phyloP scores from a whole-genome alignment of 1,284 basidiomycete species.

The Afroboletus lepidellus region DNA sequence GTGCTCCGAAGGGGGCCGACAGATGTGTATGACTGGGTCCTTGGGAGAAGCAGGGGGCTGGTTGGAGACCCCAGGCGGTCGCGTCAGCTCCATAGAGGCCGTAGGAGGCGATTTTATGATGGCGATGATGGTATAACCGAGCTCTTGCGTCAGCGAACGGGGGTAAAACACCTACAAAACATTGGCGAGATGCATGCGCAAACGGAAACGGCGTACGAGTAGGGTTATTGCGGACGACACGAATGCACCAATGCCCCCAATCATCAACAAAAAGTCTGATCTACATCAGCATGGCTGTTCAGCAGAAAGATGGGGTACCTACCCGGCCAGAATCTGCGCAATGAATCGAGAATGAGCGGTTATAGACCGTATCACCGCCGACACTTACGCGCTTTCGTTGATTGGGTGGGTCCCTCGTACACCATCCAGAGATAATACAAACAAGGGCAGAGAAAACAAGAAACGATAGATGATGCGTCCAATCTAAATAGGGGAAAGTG shows the following conservation, averaged over 20 bases:
- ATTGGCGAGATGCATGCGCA: background rate
- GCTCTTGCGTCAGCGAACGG: conserved; percentile 61
- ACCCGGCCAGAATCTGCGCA: conserved; percentile 49
- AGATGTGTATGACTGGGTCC: conserved; percentile 14
- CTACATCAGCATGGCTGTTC: background rate
- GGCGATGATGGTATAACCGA: conserved; percentile 49
- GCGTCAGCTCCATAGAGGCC: conserved; percentile 14
- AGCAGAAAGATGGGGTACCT: conserved; percentile 15
- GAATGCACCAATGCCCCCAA: conserved; percentile 68
- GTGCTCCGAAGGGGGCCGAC: conserved; percentile 15
- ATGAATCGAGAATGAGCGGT: conserved; percentile 7
- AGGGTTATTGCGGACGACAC: conserved; percentile 74
- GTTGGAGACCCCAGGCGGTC: background rate
- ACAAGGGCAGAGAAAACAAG: conserved; percentile 61
- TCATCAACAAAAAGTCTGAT: conserved; percentile 63
- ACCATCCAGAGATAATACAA: conserved; percentile 62
- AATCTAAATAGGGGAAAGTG: conserved; percentile 38
- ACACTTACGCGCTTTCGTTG: conserved; percentile 53
- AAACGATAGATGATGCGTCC: conserved; percentile 69
- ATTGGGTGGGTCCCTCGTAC: conserved; percentile 48
- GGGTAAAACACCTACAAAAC: conserved; percentile 67
- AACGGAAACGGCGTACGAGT: conserved; percentile 42
- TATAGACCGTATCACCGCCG: background rate
- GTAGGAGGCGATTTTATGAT: conserved; percentile 16
- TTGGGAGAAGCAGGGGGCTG: conserved; percentile 25